A percentile compares a stretch with the other conserved stretches of the same genome.
Conservation (phyloP, 192 early-diverging fungal species). For the Backusella macrospora region DNA sequence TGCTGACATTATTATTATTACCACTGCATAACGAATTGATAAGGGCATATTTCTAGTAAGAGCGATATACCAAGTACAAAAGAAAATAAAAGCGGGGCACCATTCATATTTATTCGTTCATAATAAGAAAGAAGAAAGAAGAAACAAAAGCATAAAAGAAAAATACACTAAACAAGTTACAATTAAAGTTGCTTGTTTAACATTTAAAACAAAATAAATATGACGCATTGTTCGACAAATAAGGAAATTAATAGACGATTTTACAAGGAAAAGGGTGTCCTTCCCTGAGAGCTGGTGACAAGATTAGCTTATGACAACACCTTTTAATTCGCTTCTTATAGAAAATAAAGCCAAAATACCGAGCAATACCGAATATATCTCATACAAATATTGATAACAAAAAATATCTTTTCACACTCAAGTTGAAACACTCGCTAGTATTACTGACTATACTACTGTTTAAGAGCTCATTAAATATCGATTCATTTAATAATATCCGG, state of each 20-base stretch:
- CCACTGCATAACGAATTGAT: neutral
- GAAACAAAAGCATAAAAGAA: neutral
- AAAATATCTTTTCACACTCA: too few relatives aligned
- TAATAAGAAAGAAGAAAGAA: neutral
- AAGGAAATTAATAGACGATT: neutral
- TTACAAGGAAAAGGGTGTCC: neutral
- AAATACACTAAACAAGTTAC: neutral
- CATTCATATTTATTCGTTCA: conserved; percentile 4
- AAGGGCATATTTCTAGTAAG: neutral
- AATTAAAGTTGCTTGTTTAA: neutral
- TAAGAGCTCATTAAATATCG: too few relatives aligned
- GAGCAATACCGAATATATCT: too few relatives aligned
- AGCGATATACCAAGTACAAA: neutral
- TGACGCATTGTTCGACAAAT: conserved; percentile 1
- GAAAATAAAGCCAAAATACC: too few relatives aligned
- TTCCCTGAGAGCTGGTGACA: too few relatives aligned
- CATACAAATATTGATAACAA: too few relatives aligned
- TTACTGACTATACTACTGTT: too few relatives aligned
- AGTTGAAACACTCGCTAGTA: too few relatives aligned
- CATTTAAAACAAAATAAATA: neutral
- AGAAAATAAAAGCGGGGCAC: neutral
- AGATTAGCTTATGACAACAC: too few relatives aligned
- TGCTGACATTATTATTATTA: neutral
- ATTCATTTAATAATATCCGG: too few relatives aligned
- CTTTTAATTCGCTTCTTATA: too few relatives aligned